Percentiles rank a stretch among this genome's conserved stretches.
Conservation (phyloP, 768 basidiomycete genomes). For the Cyclocybe aegerita region DNA sequence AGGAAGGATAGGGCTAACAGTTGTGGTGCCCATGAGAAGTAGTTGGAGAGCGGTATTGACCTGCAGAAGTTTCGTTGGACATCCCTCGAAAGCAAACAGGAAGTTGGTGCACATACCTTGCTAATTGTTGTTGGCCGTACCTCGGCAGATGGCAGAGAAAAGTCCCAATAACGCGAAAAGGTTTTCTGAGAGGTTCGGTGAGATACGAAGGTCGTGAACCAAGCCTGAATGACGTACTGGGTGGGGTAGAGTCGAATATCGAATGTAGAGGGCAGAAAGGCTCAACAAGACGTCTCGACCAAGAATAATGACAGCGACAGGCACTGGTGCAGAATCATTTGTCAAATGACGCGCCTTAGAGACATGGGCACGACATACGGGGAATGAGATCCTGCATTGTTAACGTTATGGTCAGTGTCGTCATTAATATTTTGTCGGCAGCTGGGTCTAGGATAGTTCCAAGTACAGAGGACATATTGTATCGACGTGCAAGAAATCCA, state of each 20-base stretch:
- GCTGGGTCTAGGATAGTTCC: slow-evolving; percentile 97
- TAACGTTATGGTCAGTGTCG: slow-evolving; percentile 85
- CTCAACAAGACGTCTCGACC: slow-evolving; percentile 87
- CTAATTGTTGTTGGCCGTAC: slow-evolving; percentile 92
- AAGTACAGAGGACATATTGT: slow-evolving; percentile 85
- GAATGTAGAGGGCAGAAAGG: slow-evolving; percentile 89
- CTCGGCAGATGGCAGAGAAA: slow-evolving; percentile 92
- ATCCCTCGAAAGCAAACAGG: background rate
- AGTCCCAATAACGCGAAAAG: slow-evolving; percentile 91
- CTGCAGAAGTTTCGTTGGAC: slow-evolving; percentile 34
- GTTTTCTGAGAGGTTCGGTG: slow-evolving; percentile 65
- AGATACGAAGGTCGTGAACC: background rate
- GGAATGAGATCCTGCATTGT: slow-evolving; percentile 84
- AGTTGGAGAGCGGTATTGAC: slow-evolving; percentile 93
- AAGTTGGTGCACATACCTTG: slow-evolving; percentile 51
- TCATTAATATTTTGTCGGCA: slow-evolving; percentile 95
- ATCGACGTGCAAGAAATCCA: slow-evolving; percentile 86
- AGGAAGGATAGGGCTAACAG: slow-evolving; percentile 78
- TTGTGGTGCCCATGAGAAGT: slow-evolving; percentile 86
- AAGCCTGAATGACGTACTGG: slow-evolving; percentile 57
- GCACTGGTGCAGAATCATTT: slow-evolving; percentile 49
- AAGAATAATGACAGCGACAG: slow-evolving; percentile 81
- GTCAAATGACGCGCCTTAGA: background rate
- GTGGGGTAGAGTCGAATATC: slow-evolving; percentile 83
- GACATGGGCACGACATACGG: slow-evolving; percentile 45